Percentiles rank a stretch among this genome's conserved stretches.
phyloP scores from a whole-genome alignment of 2,329 filamentous ascomycete species.

The Aciculosporium take region DNA sequence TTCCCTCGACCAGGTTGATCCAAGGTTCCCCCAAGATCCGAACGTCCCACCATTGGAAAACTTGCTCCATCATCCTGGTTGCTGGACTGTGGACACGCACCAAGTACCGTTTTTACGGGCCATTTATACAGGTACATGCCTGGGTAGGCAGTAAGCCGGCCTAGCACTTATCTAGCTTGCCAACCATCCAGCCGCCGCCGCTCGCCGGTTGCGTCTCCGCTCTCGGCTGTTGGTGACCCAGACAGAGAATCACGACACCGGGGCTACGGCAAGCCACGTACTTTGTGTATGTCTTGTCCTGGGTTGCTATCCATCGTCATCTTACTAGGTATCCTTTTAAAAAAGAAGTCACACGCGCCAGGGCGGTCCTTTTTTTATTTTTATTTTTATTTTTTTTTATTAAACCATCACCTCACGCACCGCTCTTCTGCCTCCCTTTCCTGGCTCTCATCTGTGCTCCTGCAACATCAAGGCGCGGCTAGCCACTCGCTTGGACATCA shows the following conservation, averaged over 20 bases:
- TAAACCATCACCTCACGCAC: background rate
- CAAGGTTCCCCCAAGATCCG: background rate
- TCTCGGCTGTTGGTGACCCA: constrained; percentile 8
- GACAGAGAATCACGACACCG: constrained; percentile 6
- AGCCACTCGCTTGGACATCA: background rate
- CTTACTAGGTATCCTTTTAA: background rate
- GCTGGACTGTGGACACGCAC: no score
- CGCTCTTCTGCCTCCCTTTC: background rate
- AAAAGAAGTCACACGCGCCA: constrained; percentile 5
- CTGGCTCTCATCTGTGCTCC: background rate
- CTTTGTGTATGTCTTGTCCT: background rate
- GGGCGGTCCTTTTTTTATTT: background rate
- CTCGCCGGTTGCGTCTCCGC: constrained; percentile 8
- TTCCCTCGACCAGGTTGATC: background rate
- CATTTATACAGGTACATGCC: no score
- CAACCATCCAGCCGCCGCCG: background rate
- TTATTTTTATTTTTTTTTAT: background rate
- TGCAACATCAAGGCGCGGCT: background rate
- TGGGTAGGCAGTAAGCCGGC: no score
- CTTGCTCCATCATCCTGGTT: constrained; percentile 1
- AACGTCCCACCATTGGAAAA: background rate
- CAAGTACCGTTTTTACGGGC: constrained; percentile 3
- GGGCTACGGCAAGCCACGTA: constrained; percentile 3
- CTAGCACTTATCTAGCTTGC: no score
- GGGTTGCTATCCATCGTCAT: background rate